Conservation (phyloP, 1,284 basidiomycete genomes). For the Volvariella volvacea region DNA sequence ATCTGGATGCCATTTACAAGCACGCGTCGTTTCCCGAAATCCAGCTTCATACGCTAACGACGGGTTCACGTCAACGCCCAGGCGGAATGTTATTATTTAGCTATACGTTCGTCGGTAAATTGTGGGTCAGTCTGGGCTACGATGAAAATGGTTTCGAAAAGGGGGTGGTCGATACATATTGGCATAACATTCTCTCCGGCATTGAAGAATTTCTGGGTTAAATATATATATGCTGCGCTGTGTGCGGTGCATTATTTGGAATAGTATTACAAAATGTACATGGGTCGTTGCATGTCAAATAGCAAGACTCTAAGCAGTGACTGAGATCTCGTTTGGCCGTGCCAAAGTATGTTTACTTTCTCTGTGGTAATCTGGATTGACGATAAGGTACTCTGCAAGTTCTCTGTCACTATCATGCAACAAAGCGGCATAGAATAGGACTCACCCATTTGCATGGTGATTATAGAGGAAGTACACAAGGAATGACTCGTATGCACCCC, state of each 20-base stretch:
- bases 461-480: conserved; percentile 7
- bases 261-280: background rate
- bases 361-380: too few relatives aligned
- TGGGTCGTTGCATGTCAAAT: too few relatives aligned
- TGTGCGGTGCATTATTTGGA: background rate
- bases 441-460: too few relatives aligned
- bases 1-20: conserved; percentile 72
- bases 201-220: conserved; percentile 42
- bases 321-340: too few relatives aligned
- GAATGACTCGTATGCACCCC: conserved; percentile 22
- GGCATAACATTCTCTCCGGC: conserved; percentile 42
- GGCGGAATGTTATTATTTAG: conserved; percentile 72
- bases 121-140: conserved; percentile 73
- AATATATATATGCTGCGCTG: background rate
- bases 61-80: conserved; percentile 66
- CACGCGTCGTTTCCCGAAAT: conserved; percentile 50
- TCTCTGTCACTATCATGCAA: too few relatives aligned
- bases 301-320: too few relatives aligned
- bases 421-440: too few relatives aligned
- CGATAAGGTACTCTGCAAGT: too few relatives aligned
- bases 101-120: conserved; percentile 65
- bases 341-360: too few relatives aligned
- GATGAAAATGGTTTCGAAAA: conserved; percentile 66
- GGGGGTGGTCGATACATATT: conserved; percentile 50
- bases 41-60: conserved; percentile 64